These are phyloP conservation scores for Penicillium cosmopolitanum DNA, from an alignment of 495 filamentous ascomycete genomes.

Conservation along the genomic window DNA sequence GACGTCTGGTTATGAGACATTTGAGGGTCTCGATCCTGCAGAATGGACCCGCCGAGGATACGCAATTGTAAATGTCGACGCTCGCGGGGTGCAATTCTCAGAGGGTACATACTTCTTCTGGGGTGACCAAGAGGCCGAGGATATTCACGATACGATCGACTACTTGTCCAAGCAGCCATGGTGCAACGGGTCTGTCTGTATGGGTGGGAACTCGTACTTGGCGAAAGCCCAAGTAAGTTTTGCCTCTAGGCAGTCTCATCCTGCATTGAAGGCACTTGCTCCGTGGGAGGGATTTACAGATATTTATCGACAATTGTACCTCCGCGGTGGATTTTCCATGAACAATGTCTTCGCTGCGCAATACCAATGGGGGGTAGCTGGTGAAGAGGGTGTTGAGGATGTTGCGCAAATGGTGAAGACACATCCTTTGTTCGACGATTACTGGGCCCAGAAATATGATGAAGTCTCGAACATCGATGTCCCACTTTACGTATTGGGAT, in stretches of 20 bases:
- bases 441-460: not conserved
- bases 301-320: not conserved
- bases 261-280: not conserved
- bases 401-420: not conserved
- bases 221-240: not conserved
- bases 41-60: not conserved
- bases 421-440: not conserved
- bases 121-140: not conserved
- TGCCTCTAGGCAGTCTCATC: not conserved
- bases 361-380: not conserved
- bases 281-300: not conserved
- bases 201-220: not conserved
- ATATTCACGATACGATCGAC: not conserved
- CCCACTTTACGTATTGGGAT: not conserved
- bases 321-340: not conserved
- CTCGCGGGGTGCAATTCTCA: not conserved
- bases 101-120: not conserved
- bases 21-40: not conserved
- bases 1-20: not conserved
- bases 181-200: not conserved
- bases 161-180: not conserved
- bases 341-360: not conserved
- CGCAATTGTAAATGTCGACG: not conserved
- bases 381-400: not conserved
- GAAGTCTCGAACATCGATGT: not conserved